Percentiles rank a stretch among this genome's conserved stretches.
Evolutionary conservation across 768 basidiomycete genomes (phyloP).

Genomic region (Leccinum subtestaceum): DNA sequence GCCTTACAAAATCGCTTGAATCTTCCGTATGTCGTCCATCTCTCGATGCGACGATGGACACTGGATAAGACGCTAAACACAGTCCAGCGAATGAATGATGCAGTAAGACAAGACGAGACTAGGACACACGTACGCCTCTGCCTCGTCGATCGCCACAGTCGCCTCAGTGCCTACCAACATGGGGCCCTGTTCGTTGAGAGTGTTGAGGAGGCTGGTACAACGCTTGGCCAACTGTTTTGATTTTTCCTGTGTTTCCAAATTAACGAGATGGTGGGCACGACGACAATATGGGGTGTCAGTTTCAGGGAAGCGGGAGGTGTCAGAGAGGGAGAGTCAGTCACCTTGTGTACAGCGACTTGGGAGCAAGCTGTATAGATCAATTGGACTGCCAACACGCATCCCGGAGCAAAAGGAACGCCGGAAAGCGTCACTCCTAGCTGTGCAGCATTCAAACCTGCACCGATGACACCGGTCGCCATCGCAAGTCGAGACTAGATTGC

Average conservation of each 20-base stretch:
- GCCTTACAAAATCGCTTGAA: slow-evolving; percentile 40
- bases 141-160: slow-evolving; percentile 40
- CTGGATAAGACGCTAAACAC: slow-evolving; percentile 39
- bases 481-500: not conserved
- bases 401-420: slow-evolving; percentile 46
- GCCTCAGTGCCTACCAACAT: slow-evolving; percentile 41
- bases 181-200: slow-evolving; percentile 40
- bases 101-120: not conserved
- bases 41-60: slow-evolving; percentile 38
- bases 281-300: not conserved
- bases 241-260: slow-evolving; percentile 37
- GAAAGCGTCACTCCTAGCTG: slow-evolving; percentile 43
- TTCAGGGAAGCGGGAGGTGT: not conserved
- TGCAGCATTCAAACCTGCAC: slow-evolving; percentile 28
- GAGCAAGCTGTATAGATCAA: slow-evolving; percentile 46
- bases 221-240: slow-evolving; percentile 40
- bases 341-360: slow-evolving; percentile 50
- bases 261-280: not conserved
- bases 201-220: slow-evolving; percentile 39
- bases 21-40: slow-evolving; percentile 39
- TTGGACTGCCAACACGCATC: slow-evolving; percentile 41
- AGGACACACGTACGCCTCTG: slow-evolving; percentile 39
- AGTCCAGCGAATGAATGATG: not conserved
- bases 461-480: slow-evolving; percentile 21
- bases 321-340: slow-evolving; percentile 18